These are phyloP conservation scores for Vitellaria paradoxa DNA, from an alignment of 179 eudicot species.

Conservation along the genomic window DNA sequence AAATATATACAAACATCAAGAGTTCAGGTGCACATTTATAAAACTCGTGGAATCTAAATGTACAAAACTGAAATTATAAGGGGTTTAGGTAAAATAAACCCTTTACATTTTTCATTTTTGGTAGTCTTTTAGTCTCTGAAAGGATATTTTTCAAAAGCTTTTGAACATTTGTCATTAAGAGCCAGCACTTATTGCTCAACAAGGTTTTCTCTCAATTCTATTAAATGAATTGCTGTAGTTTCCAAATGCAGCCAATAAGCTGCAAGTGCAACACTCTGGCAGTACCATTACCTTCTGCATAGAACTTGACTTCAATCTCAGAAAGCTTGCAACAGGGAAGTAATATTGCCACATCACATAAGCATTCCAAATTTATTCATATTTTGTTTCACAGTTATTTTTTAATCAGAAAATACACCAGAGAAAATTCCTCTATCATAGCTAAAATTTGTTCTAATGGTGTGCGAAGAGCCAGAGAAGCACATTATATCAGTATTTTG, in stretches of 20 bases:
- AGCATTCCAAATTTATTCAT: background rate
- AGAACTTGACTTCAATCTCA: background rate
- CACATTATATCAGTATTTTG: background rate
- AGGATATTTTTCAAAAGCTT: background rate
- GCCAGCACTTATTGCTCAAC: too few relatives aligned
- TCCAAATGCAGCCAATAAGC: background rate
- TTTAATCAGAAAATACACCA: too few relatives aligned
- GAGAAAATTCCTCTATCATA: background rate
- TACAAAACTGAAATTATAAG: too few relatives aligned
- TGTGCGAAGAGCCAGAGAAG: background rate
- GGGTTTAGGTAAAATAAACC: too few relatives aligned
- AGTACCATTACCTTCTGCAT: background rate
- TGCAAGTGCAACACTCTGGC: background rate
- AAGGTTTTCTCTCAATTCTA: too few relatives aligned
- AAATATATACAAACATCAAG: too few relatives aligned
- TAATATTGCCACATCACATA: background rate
- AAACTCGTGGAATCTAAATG: too few relatives aligned
- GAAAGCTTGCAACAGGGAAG: background rate
- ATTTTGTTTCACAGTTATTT: background rate
- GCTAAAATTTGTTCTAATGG: background rate
- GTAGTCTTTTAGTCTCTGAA: background rate
- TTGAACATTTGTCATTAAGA: background rate
- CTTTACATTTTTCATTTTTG: too few relatives aligned
- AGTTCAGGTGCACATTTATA: too few relatives aligned
- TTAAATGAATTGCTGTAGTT: background rate